Evolutionary conservation across 108 stramenopile species (phyloP), one percentile per base, ranked within the genome.

Genomic region (Aurantiochytrium sp.): DNA sequence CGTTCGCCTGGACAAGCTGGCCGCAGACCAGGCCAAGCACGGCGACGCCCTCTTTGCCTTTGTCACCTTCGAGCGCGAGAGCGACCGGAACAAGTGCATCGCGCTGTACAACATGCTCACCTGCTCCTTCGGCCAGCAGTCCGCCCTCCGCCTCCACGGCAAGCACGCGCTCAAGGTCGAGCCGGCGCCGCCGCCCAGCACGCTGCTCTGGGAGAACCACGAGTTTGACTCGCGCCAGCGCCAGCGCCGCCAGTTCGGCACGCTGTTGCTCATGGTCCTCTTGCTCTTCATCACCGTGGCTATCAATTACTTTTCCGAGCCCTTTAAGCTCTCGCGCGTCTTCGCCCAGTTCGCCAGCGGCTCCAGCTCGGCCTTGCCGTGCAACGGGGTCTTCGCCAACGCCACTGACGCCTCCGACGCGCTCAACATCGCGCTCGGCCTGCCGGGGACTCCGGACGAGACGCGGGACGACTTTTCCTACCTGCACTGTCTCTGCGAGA

Each of bases 291-390:
- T 81, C 37, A 81, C 41, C 15, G 27, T 81, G 37, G n/a, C 41
- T 19, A 39, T 81, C 69, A 81, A 81, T 81, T 81, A 81, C 42
- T 45, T 81, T n/a, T n/a, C 69, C 4, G 69, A 81, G 69, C 69
- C 69, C 21, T 81, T 27, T 21, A 81, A 81, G 42, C 22, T 81
- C 6, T 81, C 69, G 8, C 37, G 42, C 24, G 37, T 81, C 0
- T 81, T 45, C 22, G 69, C 37, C 5, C 42, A 39, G 36, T 27
- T 81, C 22, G 37, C 42, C 17, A 45, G 41, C 42, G 42, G 69
- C 27, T 39, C 41, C 4, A 81, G 41, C 69, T 4, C 69, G 4
- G 8, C 37, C 24, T 4, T 6, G n/a, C 37, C 42, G 4, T 81
- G 69, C 42, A 45, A 81, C 15, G 69, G 69, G 6, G 42, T 37